Conservation (phyloP, 306 rosid genomes). For the Castanopsis chinensis region DNA sequence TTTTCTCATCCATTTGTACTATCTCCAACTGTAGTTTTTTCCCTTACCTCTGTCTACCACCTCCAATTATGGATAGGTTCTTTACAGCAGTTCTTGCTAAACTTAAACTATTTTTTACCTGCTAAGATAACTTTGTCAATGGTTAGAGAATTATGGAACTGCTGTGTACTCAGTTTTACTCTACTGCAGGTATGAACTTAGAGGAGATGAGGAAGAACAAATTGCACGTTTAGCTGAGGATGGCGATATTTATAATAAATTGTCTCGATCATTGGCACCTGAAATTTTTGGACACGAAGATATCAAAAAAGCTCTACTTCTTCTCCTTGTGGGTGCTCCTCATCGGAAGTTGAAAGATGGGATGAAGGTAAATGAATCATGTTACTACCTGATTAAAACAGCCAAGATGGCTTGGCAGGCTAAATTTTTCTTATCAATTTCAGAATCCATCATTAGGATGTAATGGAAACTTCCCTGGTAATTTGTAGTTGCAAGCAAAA, state of each 20-base stretch:
- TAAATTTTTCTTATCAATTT: conserved; percentile 3
- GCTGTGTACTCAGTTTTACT: conserved; percentile 20
- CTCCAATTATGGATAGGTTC: background rate
- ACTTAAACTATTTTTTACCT: background rate
- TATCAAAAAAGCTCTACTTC: conserved; percentile 84
- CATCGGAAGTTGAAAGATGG: conserved; percentile 91
- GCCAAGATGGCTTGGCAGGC: background rate
- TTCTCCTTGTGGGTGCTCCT: conserved; percentile 96
- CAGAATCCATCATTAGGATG: background rate
- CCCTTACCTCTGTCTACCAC: background rate
- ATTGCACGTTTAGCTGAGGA: conserved; percentile 74
- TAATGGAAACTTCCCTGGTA: too few species aligned
- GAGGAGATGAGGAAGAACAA: conserved; percentile 86
- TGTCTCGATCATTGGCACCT: conserved; percentile 91
- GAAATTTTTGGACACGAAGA: conserved; percentile 98
- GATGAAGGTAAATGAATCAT: conserved; percentile 65
- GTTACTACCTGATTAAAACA: background rate
- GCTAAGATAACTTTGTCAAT: conserved; percentile 6
- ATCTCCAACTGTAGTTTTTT: background rate
- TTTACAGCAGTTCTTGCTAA: conserved; percentile 6
- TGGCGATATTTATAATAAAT: conserved; percentile 86
- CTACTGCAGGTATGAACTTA: conserved; percentile 64
- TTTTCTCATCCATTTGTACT: background rate
- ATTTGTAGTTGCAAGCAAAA: too few species aligned
- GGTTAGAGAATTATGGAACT: conserved; percentile 11